A percentile compares a stretch with the other conserved stretches of the same genome.
phyloP scores from a whole-genome alignment of 1,284 basidiomycete genomes.

The Cutaneotrichosporon spelunceum region DNA sequence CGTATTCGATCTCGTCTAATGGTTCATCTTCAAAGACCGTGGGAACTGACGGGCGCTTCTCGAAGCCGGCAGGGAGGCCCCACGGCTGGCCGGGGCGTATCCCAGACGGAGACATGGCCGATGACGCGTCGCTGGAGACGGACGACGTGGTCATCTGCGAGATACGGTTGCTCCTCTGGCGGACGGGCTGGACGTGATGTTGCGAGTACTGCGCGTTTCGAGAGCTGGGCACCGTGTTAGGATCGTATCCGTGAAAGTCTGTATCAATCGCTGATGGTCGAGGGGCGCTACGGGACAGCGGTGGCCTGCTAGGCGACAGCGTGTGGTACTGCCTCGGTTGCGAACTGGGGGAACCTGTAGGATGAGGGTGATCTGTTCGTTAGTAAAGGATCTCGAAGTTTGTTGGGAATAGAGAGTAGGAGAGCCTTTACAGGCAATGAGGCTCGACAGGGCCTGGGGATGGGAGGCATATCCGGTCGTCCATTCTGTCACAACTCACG shows the following conservation, averaged over 20 bases:
- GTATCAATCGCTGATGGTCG: neutral
- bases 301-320: neutral
- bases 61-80: neutral
- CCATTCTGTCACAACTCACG: neutral
- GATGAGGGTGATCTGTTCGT: neutral
- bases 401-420: neutral
- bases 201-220: neutral
- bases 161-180: neutral
- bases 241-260: neutral
- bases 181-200: neutral
- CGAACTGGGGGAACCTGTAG: neutral
- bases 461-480: neutral
- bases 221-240: neutral
- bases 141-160: conserved; percentile 11
- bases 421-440: neutral
- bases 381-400: neutral
- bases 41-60: conserved; percentile 14
- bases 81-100: neutral
- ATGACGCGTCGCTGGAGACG: conserved; percentile 4
- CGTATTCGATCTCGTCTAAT: conserved; percentile 4
- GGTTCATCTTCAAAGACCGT: conserved; percentile 21
- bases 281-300: neutral
- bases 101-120: neutral
- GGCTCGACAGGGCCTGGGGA: neutral
- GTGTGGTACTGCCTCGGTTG: neutral